Evolutionary conservation across 2,329 filamentous ascomycete genomes (phyloP).

Genomic region (Magnaporthiopsis incrustans): DNA sequence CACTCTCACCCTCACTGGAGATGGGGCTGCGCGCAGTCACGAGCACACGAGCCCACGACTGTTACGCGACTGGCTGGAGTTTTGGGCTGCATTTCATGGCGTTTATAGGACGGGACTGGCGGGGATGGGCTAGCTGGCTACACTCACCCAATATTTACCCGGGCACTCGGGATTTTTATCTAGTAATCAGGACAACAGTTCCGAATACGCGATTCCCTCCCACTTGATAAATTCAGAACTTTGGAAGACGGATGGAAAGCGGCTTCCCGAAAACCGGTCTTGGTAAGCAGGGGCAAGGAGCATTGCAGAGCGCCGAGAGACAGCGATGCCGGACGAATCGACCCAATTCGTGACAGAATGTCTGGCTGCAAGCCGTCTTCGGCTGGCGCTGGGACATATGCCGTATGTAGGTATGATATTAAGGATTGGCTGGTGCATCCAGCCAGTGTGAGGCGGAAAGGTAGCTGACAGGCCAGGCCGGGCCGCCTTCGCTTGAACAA

Average conservation of each 20-base stretch:
- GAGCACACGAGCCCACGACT: neutral
- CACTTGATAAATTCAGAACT: no score
- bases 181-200: neutral
- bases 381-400: no score
- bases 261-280: neutral
- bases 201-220: neutral
- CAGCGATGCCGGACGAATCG: neutral
- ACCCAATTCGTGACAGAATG: no score
- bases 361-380: no score
- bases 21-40: neutral
- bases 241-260: neutral
- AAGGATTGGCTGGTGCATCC: no score
- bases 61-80: neutral
- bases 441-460: no score
- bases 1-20: neutral
- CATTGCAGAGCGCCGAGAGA: neutral
- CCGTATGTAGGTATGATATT: no score
- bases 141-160: neutral
- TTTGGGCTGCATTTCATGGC: neutral
- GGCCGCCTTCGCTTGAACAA: neutral
- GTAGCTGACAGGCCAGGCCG: no score
- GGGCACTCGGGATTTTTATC: neutral
- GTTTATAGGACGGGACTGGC: neutral
- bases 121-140: neutral
- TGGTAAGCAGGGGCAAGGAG: neutral